Percentiles rank a stretch among this genome's conserved stretches.
These are phyloP conservation scores for Oryza coarctata DNA, from an alignment of 176 grass and related monocot species.

Conservation along the genomic window DNA sequence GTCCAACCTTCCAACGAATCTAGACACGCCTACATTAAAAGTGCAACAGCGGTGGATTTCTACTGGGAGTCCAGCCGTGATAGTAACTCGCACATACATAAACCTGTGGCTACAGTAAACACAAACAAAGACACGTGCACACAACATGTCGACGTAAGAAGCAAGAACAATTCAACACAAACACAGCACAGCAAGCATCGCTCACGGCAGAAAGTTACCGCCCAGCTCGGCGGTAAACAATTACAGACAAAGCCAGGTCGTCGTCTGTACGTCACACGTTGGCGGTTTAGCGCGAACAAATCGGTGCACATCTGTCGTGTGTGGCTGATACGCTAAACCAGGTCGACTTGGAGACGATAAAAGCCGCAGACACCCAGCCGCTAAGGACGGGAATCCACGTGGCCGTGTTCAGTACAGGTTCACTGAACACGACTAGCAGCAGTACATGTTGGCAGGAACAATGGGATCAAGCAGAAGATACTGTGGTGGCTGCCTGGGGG, in stretches of 20 bases:
- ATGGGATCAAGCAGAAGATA: conserved; percentile 17
- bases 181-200: not conserved
- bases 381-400: not conserved
- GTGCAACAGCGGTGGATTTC: not conserved
- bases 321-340: too few species aligned
- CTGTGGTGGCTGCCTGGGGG: not conserved
- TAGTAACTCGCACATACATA: not conserved
- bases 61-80: not conserved
- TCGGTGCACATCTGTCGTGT: not conserved
- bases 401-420: not conserved
- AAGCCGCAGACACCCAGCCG: not conserved
- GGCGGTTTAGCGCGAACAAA: not conserved
- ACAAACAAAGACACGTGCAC: not conserved
- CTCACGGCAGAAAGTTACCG: conserved; percentile 19
- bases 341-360: not conserved
- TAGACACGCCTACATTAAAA: not conserved
- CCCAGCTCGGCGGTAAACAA: not conserved
- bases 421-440: conserved; percentile 27
- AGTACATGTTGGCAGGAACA: not conserved
- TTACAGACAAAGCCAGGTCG: conserved; percentile 14
- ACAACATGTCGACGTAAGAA: not conserved
- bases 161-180: conserved; percentile 12
- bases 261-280: not conserved
- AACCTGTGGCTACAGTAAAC: not conserved
- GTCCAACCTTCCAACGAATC: conserved; percentile 10